phyloP scores from a whole-genome alignment of 1,139 yeast genomes.

The Arxiozyma bovina region DNA sequence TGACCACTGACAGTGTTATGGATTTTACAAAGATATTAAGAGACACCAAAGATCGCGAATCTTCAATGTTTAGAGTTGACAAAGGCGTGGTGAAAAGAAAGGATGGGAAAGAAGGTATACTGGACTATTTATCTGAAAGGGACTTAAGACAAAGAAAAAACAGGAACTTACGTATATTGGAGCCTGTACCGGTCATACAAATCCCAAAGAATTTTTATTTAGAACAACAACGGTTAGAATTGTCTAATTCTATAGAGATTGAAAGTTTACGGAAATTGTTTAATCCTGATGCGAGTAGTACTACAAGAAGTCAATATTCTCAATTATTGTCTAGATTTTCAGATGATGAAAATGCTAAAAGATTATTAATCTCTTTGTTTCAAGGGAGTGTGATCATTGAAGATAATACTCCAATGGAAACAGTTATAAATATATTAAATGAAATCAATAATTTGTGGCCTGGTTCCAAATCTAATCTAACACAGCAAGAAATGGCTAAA shows the following conservation, averaged over 20 bases:
- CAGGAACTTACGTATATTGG: constrained; percentile 22
- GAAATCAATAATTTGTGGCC: constrained; percentile 29
- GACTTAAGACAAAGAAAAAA: constrained; percentile 21
- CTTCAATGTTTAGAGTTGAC: constrained; percentile 23
- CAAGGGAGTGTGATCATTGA: constrained; percentile 28
- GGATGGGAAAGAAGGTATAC: constrained; percentile 28
- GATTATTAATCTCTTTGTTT: constrained; percentile 24
- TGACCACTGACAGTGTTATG: constrained; percentile 12
- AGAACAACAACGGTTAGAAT: constrained; percentile 23
- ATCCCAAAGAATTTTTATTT: constrained; percentile 28
- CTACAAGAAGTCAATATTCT: constrained; percentile 5
- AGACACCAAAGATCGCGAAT: constrained; percentile 27
- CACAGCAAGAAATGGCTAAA: constrained; percentile 14
- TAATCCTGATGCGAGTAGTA: background rate
- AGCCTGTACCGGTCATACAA: constrained; percentile 25
- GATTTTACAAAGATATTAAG: constrained; percentile 24
- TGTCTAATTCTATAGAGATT: constrained; percentile 10
- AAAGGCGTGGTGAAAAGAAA: constrained; percentile 23
- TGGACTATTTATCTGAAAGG: constrained; percentile 24
- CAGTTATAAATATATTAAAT: constrained; percentile 21
- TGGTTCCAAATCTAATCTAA: constrained; percentile 21
- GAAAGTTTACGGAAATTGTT: background rate
- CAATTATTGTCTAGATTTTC: constrained; percentile 20
- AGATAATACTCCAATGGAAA: constrained; percentile 9
- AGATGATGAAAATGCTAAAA: constrained; percentile 15